A percentile compares a stretch with the other conserved stretches of the same genome.
These are phyloP conservation scores for Pholiota conissans DNA, from an alignment of 768 basidiomycete genomes.

Conservation along the genomic window DNA sequence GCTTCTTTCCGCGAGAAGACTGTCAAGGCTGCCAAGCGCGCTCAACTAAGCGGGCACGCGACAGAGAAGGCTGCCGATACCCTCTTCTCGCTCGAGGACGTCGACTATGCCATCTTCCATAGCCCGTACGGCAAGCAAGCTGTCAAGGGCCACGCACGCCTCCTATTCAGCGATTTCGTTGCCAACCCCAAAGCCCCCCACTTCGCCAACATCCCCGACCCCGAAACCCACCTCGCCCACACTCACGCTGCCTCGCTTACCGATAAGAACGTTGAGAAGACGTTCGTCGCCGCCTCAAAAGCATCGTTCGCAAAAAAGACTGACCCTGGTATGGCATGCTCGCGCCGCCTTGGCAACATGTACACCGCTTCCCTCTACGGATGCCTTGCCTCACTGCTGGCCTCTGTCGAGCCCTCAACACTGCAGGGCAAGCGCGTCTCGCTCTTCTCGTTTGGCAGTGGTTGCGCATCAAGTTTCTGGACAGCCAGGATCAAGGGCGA, in stretches of 20 bases:
- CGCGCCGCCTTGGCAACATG: slow-evolving; percentile 94
- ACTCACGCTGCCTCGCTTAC: slow-evolving; percentile 74
- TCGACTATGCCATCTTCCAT: slow-evolving; percentile 97
- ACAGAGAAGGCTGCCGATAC: slow-evolving; percentile 41
- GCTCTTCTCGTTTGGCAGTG: slow-evolving; percentile 96
- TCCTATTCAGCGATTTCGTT: slow-evolving; percentile 93
- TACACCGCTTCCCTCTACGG: slow-evolving; percentile 97
- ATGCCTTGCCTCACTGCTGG: slow-evolving; percentile 85
- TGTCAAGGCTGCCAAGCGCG: slow-evolving; percentile 60
- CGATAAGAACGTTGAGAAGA: slow-evolving; percentile 97
- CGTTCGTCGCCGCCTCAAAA: slow-evolving; percentile 82
- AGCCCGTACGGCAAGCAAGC: slow-evolving; percentile 99
- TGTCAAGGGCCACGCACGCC: slow-evolving; percentile 92
- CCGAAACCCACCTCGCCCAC: slow-evolving; percentile 67
- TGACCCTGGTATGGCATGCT: slow-evolving; percentile 82
- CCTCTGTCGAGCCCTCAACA: slow-evolving; percentile 66
- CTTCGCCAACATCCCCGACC: slow-evolving; percentile 69
- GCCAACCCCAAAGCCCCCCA: slow-evolving; percentile 66
- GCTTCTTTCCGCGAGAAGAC: slow-evolving; percentile 80
- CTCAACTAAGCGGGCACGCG: slow-evolving; percentile 33
- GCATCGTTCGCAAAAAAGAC: slow-evolving; percentile 73
- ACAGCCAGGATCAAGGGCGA: slow-evolving; percentile 85
- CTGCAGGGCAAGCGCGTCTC: slow-evolving; percentile 83
- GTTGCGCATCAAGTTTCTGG: slow-evolving; percentile 95
- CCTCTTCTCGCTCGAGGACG: slow-evolving; percentile 72